phyloP scores from a whole-genome alignment of 768 basidiomycete species.

The Gloeostereum incarnatum region DNA sequence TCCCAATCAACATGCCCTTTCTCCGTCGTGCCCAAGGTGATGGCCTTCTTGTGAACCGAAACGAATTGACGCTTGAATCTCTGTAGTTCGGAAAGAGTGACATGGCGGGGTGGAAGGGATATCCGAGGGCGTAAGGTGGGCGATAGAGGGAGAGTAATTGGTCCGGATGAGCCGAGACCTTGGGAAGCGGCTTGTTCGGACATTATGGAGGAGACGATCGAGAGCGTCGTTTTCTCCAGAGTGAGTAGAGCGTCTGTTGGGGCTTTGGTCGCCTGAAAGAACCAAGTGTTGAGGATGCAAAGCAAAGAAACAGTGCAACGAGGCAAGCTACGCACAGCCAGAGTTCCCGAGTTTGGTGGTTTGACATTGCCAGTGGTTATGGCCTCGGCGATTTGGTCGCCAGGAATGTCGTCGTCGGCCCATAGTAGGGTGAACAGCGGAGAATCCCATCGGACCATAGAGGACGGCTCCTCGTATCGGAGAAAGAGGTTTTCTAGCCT shows the following conservation, averaged over 20 bases:
- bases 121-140: constrained; percentile 35
- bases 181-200: constrained; percentile 47
- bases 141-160: constrained; percentile 36
- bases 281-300: neutral
- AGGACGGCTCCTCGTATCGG: constrained; percentile 93
- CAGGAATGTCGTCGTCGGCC: constrained; percentile 58
- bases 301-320: neutral
- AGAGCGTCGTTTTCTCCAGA: constrained; percentile 70
- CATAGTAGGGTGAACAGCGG: constrained; percentile 83
- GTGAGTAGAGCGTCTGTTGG: constrained; percentile 82
- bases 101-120: constrained; percentile 53
- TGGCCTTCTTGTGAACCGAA: constrained; percentile 80
- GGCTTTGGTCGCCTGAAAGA: constrained; percentile 60
- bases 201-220: constrained; percentile 66
- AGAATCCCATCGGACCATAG: constrained; percentile 98
- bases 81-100: constrained; percentile 85
- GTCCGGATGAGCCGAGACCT: constrained; percentile 35
- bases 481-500: constrained; percentile 83
- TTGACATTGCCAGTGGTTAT: constrained; percentile 74
- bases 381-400: constrained; percentile 70
- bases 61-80: constrained; percentile 89
- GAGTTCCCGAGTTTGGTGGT: constrained; percentile 81
- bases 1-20: constrained; percentile 71
- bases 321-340: constrained; percentile 38
- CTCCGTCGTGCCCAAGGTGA: constrained; percentile 74